These are phyloP conservation scores for Ganoderma sp. DNA, from an alignment of 1,284 basidiomycete species.

Conservation along the genomic window DNA sequence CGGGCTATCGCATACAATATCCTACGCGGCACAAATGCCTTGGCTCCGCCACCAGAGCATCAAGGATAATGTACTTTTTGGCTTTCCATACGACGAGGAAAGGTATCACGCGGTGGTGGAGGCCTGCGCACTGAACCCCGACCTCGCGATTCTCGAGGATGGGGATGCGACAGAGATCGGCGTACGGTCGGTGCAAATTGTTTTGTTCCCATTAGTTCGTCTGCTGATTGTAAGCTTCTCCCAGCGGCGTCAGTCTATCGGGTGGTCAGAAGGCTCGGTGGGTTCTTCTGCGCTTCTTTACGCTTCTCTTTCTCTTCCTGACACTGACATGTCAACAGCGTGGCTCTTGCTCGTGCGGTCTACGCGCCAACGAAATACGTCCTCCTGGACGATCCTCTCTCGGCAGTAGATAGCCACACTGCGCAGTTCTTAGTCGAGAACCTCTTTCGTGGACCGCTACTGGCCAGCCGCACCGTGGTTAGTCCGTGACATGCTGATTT, in stretches of 20 bases:
- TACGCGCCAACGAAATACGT: slow-evolving; percentile 68
- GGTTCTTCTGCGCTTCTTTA: slow-evolving; percentile 16
- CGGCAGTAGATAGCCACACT: slow-evolving; percentile 78
- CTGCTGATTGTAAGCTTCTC: neutral
- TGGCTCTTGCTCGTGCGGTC: slow-evolving; percentile 72
- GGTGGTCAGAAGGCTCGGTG: slow-evolving; percentile 71
- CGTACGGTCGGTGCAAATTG: slow-evolving; percentile 37
- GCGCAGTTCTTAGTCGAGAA: slow-evolving; percentile 70
- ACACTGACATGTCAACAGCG: slow-evolving; percentile 43
- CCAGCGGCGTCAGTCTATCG: slow-evolving; percentile 59
- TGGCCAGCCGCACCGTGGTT: slow-evolving; percentile 74
- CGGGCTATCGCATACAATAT: slow-evolving; percentile 75
- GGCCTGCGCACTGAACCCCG: slow-evolving; percentile 73
- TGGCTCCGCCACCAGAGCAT: slow-evolving; percentile 80
- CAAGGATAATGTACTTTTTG: slow-evolving; percentile 77
- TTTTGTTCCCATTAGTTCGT: neutral
- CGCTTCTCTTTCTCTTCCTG: neutral
- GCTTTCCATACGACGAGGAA: slow-evolving; percentile 65
- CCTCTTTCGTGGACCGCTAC: slow-evolving; percentile 65
- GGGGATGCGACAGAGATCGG: slow-evolving; percentile 46
- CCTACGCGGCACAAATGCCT: slow-evolving; percentile 84
- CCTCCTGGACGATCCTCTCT: slow-evolving; percentile 76
- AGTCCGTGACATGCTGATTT: slow-evolving; percentile 28
- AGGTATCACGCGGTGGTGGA: slow-evolving; percentile 70
- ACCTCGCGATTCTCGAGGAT: slow-evolving; percentile 59